Percentiles rank a stretch among this genome's conserved stretches.
Evolutionary conservation across 169 alveolate species (phyloP).

Genomic region (Perkinsus olseni): DNA sequence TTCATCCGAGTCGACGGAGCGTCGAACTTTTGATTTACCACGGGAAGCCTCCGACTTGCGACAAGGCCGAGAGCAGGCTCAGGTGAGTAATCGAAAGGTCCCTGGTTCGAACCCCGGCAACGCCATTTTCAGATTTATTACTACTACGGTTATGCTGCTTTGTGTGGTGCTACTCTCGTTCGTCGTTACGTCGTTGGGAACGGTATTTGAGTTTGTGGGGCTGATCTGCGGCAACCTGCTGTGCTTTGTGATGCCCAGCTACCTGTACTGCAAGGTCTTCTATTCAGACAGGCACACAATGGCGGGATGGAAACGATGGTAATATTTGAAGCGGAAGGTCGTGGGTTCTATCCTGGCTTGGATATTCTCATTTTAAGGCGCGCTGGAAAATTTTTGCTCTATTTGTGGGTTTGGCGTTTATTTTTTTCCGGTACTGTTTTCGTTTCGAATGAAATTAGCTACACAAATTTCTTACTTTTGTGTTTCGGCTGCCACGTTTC

Average conservation of each 20-base stretch:
- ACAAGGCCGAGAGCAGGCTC: not conserved
- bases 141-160: not conserved
- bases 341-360: not conserved
- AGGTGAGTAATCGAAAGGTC: not conserved
- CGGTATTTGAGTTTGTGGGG: not conserved
- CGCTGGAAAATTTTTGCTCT: too few species aligned
- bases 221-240: not conserved
- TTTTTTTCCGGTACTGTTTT: not conserved
- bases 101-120: not conserved
- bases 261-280: not conserved
- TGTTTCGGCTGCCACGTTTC: not conserved
- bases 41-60: not conserved
- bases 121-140: not conserved
- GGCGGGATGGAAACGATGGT: not conserved
- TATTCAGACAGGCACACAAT: not conserved
- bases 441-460: not conserved
- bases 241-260: not conserved
- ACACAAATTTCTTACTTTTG: not conserved
- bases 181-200: not conserved
- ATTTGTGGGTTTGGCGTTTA: not conserved
- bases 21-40: not conserved
- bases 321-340: not conserved
- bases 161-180: not conserved
- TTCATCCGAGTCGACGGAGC: not conserved
- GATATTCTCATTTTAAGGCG: not conserved